Evolutionary conservation across 2,329 filamentous ascomycete genomes (phyloP), one percentile per base, ranked within the genome.

Genomic region (Trichoderma hamatum): DNA sequence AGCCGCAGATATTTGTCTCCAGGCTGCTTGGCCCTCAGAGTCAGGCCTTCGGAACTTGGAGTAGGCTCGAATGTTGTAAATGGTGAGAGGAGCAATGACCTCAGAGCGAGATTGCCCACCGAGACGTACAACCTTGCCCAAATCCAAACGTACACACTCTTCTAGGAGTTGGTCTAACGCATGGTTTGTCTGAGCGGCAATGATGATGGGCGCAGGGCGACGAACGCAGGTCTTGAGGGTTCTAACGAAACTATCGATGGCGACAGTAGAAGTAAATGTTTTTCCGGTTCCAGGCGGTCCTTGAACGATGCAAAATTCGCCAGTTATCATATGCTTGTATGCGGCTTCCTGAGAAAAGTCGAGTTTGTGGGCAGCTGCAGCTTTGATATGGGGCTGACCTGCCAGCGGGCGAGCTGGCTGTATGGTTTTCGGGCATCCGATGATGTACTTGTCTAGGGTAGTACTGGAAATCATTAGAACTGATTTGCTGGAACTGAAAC

Each of bases 151-250:
- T 82, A 19, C 93, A 83, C 67, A 90, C 87, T 1, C 87, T 1
- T 82, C 80, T 0, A 97, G 82, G 0, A 97, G 82, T 75, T 97
- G 94, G 73, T 97, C 94, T 0, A 97, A 81, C 0, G 94, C 94
- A 78, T 97, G 93, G 70, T 97, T 97, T 0, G 94, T 97, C 74
- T 97, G 93, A 9, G 93, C 93, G 0, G 93, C 87, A 3, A 97
- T 84, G 24, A 97, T 84, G 34, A 97, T 89, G 0, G 92, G 92
- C 10, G 89, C 85, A 3, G 56, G 49, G 16, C 54, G 56, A 69
- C 30, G 90, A 88, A 28, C 6, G 19, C 76, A 74, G 2, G 77
- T 76, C 74, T 87, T 84, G 65, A 94, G 81, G 1, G 90, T 83
- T 58, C 86, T 88, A 1, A 79, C 62, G 3, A 74, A 71, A 34